Evolutionary conservation across 371 early-diverging fungal species (phyloP).

Genomic region (Lichtheimia hyalospora): DNA sequence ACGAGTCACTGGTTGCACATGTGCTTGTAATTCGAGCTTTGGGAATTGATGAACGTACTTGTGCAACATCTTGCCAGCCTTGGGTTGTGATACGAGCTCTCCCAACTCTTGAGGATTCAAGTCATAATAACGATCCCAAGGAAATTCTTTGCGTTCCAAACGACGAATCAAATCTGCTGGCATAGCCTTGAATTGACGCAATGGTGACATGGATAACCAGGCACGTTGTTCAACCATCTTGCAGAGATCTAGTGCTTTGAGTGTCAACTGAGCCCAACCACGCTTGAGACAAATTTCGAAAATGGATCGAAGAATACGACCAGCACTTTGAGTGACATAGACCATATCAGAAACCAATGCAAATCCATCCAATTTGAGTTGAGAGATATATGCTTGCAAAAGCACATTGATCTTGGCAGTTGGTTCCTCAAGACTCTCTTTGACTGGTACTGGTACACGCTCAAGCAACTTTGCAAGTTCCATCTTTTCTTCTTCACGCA

Average conservation of each 20-base stretch:
- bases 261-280: conserved; percentile 93
- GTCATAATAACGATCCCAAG: conserved; percentile 94
- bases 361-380: conserved; percentile 89
- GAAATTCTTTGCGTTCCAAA: conserved; percentile 92
- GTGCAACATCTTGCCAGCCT: conserved; percentile 86
- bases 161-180: conserved; percentile 84
- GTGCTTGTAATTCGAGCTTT: conserved; percentile 82
- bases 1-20: conserved; percentile 92
- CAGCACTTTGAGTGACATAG: conserved; percentile 94
- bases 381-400: conserved; percentile 93
- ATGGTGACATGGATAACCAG: conserved; percentile 94
- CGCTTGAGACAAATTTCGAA: conserved; percentile 94
- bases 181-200: conserved; percentile 86
- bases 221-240: conserved; percentile 91
- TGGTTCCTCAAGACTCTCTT: conserved; percentile 89
- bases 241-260: conserved; percentile 84
- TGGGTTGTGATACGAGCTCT: conserved; percentile 86
- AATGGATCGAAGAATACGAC: conserved; percentile 92
- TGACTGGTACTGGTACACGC: conserved; percentile 92
- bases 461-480: conserved; percentile 92
- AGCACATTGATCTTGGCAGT: conserved; percentile 95
- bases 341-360: conserved; percentile 95
- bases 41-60: conserved; percentile 92
- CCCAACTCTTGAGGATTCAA: conserved; percentile 90
- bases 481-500: conserved; percentile 95